Percentiles rank a stretch among this genome's conserved stretches.
phyloP scores from a whole-genome alignment of 306 rosid species.

The Rosa rugosa region DNA sequence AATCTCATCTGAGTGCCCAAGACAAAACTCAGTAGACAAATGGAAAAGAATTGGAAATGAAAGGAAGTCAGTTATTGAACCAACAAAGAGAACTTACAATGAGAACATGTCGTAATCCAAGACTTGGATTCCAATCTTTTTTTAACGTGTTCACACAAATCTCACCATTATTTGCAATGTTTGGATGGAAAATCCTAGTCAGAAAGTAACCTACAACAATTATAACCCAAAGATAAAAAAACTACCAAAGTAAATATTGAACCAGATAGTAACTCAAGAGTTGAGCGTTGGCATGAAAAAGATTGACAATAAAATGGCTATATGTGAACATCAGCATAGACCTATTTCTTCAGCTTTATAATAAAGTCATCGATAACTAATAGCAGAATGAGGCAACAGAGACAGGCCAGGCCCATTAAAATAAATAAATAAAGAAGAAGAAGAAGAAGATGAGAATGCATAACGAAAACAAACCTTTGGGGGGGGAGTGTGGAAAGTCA shows the following conservation, averaged over 20 bases:
- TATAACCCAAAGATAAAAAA: constrained; percentile 19
- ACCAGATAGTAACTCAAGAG: background rate
- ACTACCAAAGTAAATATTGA: background rate
- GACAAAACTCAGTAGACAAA: background rate
- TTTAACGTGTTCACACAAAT: constrained; percentile 96
- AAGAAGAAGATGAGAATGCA: background rate
- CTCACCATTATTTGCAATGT: constrained; percentile 84
- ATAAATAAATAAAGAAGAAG: background rate
- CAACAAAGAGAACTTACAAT: constrained; percentile 49
- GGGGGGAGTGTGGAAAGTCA: constrained; percentile 92
- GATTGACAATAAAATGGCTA: background rate
- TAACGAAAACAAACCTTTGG: constrained; percentile 61
- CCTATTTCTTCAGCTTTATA: background rate
- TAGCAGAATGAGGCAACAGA: background rate
- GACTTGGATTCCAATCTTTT: constrained; percentile 98
- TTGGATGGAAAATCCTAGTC: constrained; percentile 94
- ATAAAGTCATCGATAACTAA: background rate
- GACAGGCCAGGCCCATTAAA: background rate
- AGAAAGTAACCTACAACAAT: constrained; percentile 72
- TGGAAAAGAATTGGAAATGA: background rate
- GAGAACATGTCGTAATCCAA: constrained; percentile 88
- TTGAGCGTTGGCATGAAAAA: background rate
- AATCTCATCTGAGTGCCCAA: constrained; percentile 2
- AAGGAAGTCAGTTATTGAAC: background rate
- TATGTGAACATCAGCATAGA: background rate